Conservation (phyloP, 106 monocot genomes). For the Posidonia australis region DNA sequence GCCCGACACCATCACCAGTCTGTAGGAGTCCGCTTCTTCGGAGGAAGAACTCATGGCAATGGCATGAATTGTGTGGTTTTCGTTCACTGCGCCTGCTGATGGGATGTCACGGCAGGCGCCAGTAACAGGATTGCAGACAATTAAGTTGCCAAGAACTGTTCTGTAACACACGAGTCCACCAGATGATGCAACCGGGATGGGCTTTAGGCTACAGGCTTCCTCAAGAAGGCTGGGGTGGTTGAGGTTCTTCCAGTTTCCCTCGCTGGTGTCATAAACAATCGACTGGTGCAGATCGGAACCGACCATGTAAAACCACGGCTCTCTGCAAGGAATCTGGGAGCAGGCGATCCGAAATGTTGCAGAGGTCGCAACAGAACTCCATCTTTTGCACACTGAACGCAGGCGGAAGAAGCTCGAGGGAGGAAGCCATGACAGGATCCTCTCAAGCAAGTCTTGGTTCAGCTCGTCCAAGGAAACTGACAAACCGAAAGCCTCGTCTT, state of each 20-base stretch:
- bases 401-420: constrained; percentile 66
- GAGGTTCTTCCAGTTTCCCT: constrained; percentile 43
- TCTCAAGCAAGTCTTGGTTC: constrained; percentile 73
- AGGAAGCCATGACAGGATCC: constrained; percentile 60
- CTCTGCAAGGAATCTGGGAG: constrained; percentile 39
- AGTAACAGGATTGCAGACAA: constrained; percentile 50
- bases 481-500: background rate
- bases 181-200: constrained; percentile 58
- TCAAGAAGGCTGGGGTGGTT: constrained; percentile 12
- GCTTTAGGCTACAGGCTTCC: constrained; percentile 1
- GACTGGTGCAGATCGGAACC: constrained; percentile 28
- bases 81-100: background rate
- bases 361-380: constrained; percentile 42
- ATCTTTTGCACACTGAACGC: constrained; percentile 65
- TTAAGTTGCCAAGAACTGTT: constrained; percentile 17
- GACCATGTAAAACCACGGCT: constrained; percentile 79
- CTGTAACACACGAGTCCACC: constrained; percentile 60
- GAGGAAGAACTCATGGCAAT: constrained; percentile 48
- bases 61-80: constrained; percentile 33
- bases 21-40: constrained; percentile 21
- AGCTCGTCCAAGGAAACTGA: constrained; percentile 42
- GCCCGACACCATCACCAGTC: constrained; percentile 41
- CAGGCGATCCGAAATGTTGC: constrained; percentile 49
- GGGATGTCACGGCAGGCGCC: constrained; percentile 46
- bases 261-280: constrained; percentile 44